Base-by-base conservation (phyloP, 2,329 filamentous ascomycete genomes). In the Colletotrichum caudatum region DNA sequence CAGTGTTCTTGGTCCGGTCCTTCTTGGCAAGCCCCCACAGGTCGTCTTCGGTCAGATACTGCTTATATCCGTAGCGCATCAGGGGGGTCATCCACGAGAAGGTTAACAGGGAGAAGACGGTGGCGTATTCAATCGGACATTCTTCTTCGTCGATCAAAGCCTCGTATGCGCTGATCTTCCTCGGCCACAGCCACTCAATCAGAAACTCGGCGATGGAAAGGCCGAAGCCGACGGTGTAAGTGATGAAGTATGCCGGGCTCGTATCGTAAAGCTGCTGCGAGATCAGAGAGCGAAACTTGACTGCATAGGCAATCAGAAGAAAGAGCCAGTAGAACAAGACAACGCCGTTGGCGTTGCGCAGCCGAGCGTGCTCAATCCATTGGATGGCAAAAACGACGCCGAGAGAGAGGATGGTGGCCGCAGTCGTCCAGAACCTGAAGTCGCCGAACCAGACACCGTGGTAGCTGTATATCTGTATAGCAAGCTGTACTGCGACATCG, bases 51-150 rank as follows among this genome's bases (percentile, higher is more conserved):
- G 94, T 97, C 73, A 99, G 86, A 80, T 91, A 99, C 71, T 95
- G 90, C 78, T 92, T 93, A 84, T 99, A 98, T 1, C 96, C 96
- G 78, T 92, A 92, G 78, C 91, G 94, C 96, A 99, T 99, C 89
- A 99, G 84, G 0, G 96, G 95, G 0, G 96, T 98, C 95, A 99
- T 98, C 96, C 96, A 99, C 66, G 93, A 92, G 81, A 99, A 99
- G 0, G 95, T 97, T 57, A 99, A 87, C 62, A 93, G 90, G 5
- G 95, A 97, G 83, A 99, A 99, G 64, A 98, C 87, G 72, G 95
- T 94, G 16, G 96, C 95, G 80, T 97, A 97, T 82, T 98, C 95
- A 73, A 93, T 91, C 0, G 93, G 93, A 67, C 89, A 91, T 76
- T 91, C 88, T 51, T 88, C 88, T 67, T 90, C 87, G 46, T 90